Base-by-base conservation (phyloP, 352 stramenopile species). In the Globisporangium ultimum region DNA sequence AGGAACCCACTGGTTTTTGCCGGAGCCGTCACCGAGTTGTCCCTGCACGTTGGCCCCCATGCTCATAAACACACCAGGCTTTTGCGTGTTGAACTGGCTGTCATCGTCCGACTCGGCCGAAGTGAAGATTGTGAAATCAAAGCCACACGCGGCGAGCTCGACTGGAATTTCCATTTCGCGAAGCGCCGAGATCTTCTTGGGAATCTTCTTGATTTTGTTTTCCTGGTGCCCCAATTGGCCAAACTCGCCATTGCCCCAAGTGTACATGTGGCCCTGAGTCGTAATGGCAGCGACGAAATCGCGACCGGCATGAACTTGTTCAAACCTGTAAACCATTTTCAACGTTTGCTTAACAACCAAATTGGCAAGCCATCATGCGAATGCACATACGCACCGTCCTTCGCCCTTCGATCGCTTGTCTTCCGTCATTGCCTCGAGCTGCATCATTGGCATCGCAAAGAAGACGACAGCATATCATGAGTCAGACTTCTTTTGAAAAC, bases 201-300 rank as follows among this genome's bases (percentile, higher is more conserved):
- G 84, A 17, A 72, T 70, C 62, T 93, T 93, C 68, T 93, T 93
- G 70, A 79, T 82, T 58, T 93, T 93, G 69, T 91, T 93, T 46
- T 93, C 84, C 53, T 93, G 84, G 66, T 93, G 84, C 1, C 84
- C 84, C 41, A 93, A 60, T 57, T 93, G 84, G 17, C 84, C 84
- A 28, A 77, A 66, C 53, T 93, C 80, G 22, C 84, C 84, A 45
- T 89, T 88, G 5, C 84, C 84, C 81, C 81, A 93, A 24, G 84
- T 87, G 64, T 93, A 93, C 34, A 80, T 71, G 58, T 93, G 81
- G 3, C 84, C 84, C 15, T 78, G 70, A 0, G 68, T 78, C 13
- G 81, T 90, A 8, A 87, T 24, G 2, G 78, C 67, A 34, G 86
- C 38, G 17, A 70, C 76, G 48, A 93, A 93, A 53, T 89, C 82